Conservation (phyloP, 129 eudicot species). For the Silybum marianum region DNA sequence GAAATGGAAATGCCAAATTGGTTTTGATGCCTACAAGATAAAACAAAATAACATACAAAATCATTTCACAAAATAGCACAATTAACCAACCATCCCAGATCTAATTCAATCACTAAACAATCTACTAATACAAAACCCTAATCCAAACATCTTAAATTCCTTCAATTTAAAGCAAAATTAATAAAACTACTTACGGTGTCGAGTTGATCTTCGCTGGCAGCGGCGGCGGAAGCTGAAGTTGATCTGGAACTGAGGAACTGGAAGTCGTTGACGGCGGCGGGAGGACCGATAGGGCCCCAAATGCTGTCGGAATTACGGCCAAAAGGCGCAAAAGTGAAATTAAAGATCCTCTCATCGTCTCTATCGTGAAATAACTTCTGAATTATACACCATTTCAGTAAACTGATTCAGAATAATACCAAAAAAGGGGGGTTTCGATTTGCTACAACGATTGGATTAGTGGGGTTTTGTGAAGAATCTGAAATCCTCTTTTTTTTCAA, state of each 20-base stretch:
- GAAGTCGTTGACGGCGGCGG: slow-evolving; percentile 37
- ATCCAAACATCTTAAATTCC: slow-evolving; percentile 17
- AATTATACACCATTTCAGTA: slow-evolving; percentile 23
- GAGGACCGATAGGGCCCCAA: slow-evolving; percentile 31
- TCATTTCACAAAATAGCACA: background rate
- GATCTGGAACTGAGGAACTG: slow-evolving; percentile 41
- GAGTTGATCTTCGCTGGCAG: slow-evolving; percentile 31
- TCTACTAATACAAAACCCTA: slow-evolving; percentile 6
- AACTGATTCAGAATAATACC: background rate
- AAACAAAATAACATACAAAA: background rate
- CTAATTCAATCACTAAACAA: background rate
- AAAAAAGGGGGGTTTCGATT: slow-evolving; percentile 4
- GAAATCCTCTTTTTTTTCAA: background rate
- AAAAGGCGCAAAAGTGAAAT: slow-evolving; percentile 46
- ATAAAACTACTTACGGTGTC: slow-evolving; percentile 41
- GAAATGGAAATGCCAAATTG: background rate
- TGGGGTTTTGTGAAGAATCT: slow-evolving; percentile 15
- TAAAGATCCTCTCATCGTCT: slow-evolving; percentile 34
- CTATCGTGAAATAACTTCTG: background rate
- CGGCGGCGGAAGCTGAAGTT: slow-evolving; percentile 33
- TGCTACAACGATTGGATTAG: slow-evolving; percentile 16
- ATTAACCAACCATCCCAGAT: background rate
- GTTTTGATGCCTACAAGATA: background rate
- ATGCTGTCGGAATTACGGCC: slow-evolving; percentile 43
- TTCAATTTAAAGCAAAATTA: slow-evolving; percentile 16